Percentiles rank a stretch among this genome's conserved stretches.
These are phyloP conservation scores for Candida sp. DNA, from an alignment of 1,139 yeast genomes.

Conservation along the genomic window DNA sequence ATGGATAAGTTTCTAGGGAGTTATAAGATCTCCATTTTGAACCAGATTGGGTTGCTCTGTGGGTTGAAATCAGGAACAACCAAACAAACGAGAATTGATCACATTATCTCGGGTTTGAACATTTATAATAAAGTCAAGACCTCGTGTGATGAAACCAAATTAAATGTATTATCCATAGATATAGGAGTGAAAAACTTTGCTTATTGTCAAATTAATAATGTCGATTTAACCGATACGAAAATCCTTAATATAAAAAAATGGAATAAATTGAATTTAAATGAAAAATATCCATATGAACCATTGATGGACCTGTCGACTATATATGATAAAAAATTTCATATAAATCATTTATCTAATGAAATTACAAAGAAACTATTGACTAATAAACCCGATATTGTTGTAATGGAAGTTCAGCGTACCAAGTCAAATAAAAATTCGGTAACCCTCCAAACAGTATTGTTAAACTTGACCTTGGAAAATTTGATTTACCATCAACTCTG, in stretches of 20 bases:
- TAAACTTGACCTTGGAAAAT: slow-evolving; percentile 34
- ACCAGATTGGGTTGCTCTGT: slow-evolving; percentile 29
- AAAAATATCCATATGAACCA: slow-evolving; percentile 8
- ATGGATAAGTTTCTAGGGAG: slow-evolving; percentile 4
- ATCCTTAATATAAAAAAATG: slow-evolving; percentile 16
- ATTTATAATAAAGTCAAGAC: slow-evolving; percentile 11
- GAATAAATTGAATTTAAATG: slow-evolving; percentile 24
- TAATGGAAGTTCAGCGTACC: slow-evolving; percentile 40
- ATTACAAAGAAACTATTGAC: slow-evolving; percentile 11
- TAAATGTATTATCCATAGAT: slow-evolving; percentile 29
- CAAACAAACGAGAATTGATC: slow-evolving; percentile 21
- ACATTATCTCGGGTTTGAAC: slow-evolving; percentile 18
- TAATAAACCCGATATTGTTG: slow-evolving; percentile 17
- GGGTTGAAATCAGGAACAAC: slow-evolving; percentile 28
- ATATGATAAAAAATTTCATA: slow-evolving; percentile 22
- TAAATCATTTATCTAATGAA: slow-evolving; percentile 19
- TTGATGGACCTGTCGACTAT: slow-evolving; percentile 12
- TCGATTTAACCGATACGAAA: slow-evolving; percentile 9
- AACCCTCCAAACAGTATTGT: slow-evolving; percentile 39
- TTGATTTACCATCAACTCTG: slow-evolving; percentile 17
- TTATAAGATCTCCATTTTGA: slow-evolving; percentile 18
- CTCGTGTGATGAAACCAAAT: slow-evolving; percentile 9
- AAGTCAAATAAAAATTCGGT: slow-evolving; percentile 26
- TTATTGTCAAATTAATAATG: slow-evolving; percentile 23
- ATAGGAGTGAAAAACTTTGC: slow-evolving; percentile 42